A percentile compares a stretch with the other conserved stretches of the same genome.
phyloP scores from a whole-genome alignment of 257 asterid genomes.

The Cruciata laevipes region DNA sequence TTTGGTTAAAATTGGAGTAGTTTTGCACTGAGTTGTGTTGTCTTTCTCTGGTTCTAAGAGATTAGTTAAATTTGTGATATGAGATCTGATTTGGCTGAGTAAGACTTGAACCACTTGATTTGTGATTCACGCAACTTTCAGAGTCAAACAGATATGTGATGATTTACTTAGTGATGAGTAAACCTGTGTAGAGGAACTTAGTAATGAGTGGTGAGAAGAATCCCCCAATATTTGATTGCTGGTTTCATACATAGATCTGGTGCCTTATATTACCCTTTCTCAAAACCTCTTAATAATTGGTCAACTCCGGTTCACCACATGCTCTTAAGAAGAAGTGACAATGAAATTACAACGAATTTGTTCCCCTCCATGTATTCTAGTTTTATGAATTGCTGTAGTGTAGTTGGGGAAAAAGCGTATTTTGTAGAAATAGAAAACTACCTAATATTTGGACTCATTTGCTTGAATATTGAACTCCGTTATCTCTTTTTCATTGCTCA shows the following conservation, averaged over 20 bases:
- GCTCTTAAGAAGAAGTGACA: background rate
- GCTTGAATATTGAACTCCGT: background rate
- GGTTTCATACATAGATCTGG: background rate
- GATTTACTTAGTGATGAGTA: background rate
- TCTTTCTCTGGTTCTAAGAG: background rate
- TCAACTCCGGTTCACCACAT: background rate
- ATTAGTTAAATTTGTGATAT: background rate
- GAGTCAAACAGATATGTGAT: background rate
- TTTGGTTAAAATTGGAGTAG: background rate
- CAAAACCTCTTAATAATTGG: background rate
- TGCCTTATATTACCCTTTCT: background rate
- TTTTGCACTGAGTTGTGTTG: background rate
- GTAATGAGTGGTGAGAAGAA: background rate
- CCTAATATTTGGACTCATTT: background rate
- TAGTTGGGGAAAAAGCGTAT: background rate
- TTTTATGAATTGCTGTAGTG: background rate
- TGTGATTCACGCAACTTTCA: background rate
- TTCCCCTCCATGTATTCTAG: background rate
- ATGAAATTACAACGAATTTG: background rate
- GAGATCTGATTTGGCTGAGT: background rate
- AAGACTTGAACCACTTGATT: background rate
- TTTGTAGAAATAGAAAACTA: background rate
- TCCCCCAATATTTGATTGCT: background rate
- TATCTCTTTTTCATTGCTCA: background rate
- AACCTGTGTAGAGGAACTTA: background rate